Conservation (phyloP, 169 alveolate genomes). For the Eimeria sp. region DNA sequence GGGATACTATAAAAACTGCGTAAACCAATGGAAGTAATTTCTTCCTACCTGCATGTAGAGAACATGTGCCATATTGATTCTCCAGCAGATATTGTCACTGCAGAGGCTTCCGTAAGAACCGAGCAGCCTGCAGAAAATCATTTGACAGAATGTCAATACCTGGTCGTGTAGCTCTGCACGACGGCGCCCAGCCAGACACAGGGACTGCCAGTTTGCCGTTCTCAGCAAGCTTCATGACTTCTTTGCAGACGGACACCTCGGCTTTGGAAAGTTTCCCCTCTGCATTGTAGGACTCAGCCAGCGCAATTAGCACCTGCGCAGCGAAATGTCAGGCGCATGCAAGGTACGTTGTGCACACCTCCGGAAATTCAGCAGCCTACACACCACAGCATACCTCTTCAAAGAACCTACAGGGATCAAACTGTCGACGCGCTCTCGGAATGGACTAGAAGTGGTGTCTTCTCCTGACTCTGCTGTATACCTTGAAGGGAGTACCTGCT, state of each 20-base stretch:
- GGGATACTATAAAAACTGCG: not conserved
- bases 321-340: not conserved
- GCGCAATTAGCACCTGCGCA: conserved; percentile 26
- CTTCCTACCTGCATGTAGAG: conserved; percentile 74
- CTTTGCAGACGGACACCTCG: conserved; percentile 26
- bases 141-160: not conserved
- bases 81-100: conserved; percentile 23
- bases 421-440: not conserved
- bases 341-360: not conserved
- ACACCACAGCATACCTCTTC: not conserved
- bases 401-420: conserved; percentile 13
- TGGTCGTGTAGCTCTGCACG: not conserved
- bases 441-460: not conserved
- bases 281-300: conserved; percentile 3
- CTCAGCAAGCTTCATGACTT: not conserved
- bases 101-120: conserved; percentile 23
- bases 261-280: conserved; percentile 15
- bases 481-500: not conserved
- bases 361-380: not conserved
- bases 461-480: not conserved
- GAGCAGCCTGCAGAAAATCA: conserved; percentile 32
- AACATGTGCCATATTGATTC: conserved; percentile 63
- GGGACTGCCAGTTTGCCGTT: not conserved
- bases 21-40: too few relatives aligned
- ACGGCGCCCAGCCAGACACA: not conserved